A percentile compares a stretch with the other conserved stretches of the same genome.
Conservation (phyloP, 805 yeast genomes). For the Metschnikowia amazonensis region DNA sequence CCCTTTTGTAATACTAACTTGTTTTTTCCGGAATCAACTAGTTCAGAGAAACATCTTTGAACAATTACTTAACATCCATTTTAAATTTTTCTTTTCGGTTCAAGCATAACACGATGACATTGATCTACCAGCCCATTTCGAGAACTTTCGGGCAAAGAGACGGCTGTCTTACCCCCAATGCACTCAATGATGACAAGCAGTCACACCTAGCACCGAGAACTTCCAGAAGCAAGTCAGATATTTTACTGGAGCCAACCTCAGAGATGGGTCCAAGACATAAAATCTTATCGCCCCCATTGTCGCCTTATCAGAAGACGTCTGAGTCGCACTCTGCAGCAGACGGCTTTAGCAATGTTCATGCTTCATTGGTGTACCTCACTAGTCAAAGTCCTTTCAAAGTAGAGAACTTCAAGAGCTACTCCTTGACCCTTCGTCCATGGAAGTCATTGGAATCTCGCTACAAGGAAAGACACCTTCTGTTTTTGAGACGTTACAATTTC, state of each 20-base stretch:
- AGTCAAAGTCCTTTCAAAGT: slow-evolving; percentile 41
- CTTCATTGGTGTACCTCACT: slow-evolving; percentile 16
- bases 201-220: not conserved
- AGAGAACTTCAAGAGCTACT: slow-evolving; percentile 43
- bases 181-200: slow-evolving; percentile 14
- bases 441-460: slow-evolving; percentile 40
- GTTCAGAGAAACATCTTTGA: not conserved
- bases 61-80: not conserved
- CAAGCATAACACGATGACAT: slow-evolving; percentile 23
- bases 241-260: not conserved
- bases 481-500: slow-evolving; percentile 48
- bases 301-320: slow-evolving; percentile 19
- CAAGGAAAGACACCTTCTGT: slow-evolving; percentile 47
- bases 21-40: not conserved
- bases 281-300: slow-evolving; percentile 28
- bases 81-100: not conserved
- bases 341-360: slow-evolving; percentile 2
- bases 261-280: slow-evolving; percentile 15
- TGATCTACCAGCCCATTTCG: slow-evolving; percentile 33
- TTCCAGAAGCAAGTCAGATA: slow-evolving; percentile 1
- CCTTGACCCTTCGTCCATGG: slow-evolving; percentile 53
- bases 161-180: slow-evolving; percentile 33
- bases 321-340: slow-evolving; percentile 13
- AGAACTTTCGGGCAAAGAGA: slow-evolving; percentile 27
- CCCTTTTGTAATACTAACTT: not conserved